Conservation (phyloP, 2,329 filamentous ascomycete genomes). For the Ceratocystis papillata region DNA sequence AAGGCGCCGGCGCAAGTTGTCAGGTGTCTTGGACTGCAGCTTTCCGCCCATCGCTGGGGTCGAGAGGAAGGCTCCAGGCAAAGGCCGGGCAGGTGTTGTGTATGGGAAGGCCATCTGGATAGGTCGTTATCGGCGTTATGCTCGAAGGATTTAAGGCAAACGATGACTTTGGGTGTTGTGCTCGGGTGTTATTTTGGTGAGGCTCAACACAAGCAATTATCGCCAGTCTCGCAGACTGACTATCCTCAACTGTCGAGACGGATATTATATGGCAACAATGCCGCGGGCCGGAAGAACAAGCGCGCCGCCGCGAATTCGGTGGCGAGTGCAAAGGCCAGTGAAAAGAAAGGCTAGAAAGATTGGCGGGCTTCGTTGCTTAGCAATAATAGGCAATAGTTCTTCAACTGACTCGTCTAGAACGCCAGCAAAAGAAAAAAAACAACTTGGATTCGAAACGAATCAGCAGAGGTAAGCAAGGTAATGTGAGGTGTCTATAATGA, state of each 20-base stretch:
- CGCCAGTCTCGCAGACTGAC: background rate
- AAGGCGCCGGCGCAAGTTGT: constrained; percentile 43
- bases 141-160: background rate
- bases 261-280: background rate
- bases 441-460: background rate
- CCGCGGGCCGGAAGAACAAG: background rate
- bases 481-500: no score
- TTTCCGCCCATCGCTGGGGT: constrained; percentile 53
- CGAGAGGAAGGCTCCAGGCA: constrained; percentile 65
- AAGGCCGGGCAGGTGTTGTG: constrained; percentile 57
- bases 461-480: background rate
- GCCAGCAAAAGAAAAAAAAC: background rate
- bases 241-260: background rate
- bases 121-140: background rate
- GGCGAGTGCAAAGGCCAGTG: background rate
- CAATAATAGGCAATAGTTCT: background rate
- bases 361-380: background rate
- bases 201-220: background rate
- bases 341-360: background rate
- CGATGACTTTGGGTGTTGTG: background rate
- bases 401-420: background rate
- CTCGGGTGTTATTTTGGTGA: no score
- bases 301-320: background rate
- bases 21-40: constrained; percentile 29
- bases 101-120: constrained; percentile 43